Percentiles rank a stretch among this genome's conserved stretches.
These are phyloP conservation scores for Aegle marmelos DNA, from an alignment of 345 rosid genomes.

Conservation along the genomic window DNA sequence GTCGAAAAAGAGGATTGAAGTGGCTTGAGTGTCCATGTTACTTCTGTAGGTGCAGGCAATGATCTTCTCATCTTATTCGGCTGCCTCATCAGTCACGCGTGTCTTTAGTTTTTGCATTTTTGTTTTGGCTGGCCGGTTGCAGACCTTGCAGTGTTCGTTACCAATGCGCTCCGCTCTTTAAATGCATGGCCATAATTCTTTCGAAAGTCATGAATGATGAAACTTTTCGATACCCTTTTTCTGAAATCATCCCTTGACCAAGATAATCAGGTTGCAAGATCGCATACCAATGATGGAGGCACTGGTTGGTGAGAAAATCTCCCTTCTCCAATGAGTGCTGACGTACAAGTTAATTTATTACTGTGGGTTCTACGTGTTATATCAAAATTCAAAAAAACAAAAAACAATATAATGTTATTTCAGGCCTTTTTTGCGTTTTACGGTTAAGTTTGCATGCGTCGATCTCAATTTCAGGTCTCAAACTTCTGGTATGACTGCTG, in stretches of 20 bases:
- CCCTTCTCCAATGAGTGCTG: not conserved
- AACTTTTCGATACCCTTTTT: not conserved
- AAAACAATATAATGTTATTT: too few species aligned
- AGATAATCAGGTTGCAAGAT: not conserved
- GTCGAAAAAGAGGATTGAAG: not conserved
- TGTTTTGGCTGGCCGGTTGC: not conserved
- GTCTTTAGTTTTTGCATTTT: not conserved
- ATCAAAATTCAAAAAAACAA: too few species aligned
- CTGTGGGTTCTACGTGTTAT: too few species aligned
- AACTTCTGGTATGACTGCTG: not conserved
- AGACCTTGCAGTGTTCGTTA: not conserved
- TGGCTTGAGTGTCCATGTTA: not conserved
- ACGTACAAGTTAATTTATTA: not conserved
- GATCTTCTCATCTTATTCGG: not conserved
- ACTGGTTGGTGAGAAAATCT: constrained; percentile 6
- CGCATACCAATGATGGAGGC: too few species aligned
- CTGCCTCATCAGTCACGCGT: not conserved
- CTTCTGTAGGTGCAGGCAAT: not conserved
- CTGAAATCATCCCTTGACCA: not conserved
- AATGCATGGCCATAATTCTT: not conserved
- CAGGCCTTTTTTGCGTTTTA: not conserved
- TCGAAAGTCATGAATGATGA: not conserved
- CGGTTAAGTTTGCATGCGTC: not conserved
- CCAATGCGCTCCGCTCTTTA: not conserved
- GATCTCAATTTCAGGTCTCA: not conserved